Base-by-base conservation (phyloP, 2,329 filamentous ascomycete species). In the Sporothrix inflata region DNA sequence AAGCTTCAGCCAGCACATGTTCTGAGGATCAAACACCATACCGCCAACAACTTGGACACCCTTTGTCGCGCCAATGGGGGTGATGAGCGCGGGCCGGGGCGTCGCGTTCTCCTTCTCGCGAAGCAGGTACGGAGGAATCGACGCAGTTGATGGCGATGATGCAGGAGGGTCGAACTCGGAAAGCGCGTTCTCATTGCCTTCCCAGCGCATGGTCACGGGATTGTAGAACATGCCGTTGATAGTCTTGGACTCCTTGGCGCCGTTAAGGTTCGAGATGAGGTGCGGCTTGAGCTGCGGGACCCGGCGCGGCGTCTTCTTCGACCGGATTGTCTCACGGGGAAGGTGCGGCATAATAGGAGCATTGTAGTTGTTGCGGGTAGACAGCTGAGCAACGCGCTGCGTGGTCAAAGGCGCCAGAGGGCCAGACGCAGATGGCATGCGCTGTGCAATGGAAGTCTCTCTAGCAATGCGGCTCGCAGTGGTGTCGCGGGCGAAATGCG, bases 141-240 rank as follows among this genome's bases (percentile, higher is more conserved):
- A 85, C 0, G 84, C 79, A 11, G 85, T 85, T 0, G 86, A 86
- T 1, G 88, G 87, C 1, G 87, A 87, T 0, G 87, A 84, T 7
- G 83, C 80, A 6, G 89, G 83, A 71, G 86, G 81, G 70, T 97
- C 94, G 81, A 99, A 99, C 4, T 90, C 89, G 75, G 88, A 87
- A 70, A 97, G 84, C 45, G 87, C 91, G 77, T 94, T 95, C 80
- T 99, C 96, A 77, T 99, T 99, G 69, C 96, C 96, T 84, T 99
- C 96, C 96, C 96, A 99, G 67, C 90, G 88, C 78, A 91, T 96
- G 9, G 93, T 92, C 38, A 87, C 85, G 7, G 96, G 93, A 78
- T 99, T 98, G 80, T 97, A 99, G 71, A 90, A 91, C 96, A 99
- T 99, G 75, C 95, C 96, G 81, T 97, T 96, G 74, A 97, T 88